These are phyloP conservation scores for Nakazawaea peltata DNA, from an alignment of 805 yeast genomes.

Conservation along the genomic window DNA sequence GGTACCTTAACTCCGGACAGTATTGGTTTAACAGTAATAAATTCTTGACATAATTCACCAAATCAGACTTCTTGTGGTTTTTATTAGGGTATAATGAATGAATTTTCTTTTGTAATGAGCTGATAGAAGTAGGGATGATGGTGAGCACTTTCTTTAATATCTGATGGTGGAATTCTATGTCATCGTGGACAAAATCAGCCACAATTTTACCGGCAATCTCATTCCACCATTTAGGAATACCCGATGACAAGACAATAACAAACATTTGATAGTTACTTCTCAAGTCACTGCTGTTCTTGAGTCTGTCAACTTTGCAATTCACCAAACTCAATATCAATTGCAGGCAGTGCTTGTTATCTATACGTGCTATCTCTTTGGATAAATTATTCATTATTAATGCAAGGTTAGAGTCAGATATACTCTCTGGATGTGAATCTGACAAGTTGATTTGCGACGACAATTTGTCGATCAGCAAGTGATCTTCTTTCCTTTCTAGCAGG, in stretches of 20 bases:
- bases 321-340: constrained; percentile 55
- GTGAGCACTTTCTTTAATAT: constrained; percentile 56
- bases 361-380: constrained; percentile 55
- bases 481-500: constrained; percentile 53
- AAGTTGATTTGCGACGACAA: constrained; percentile 52
- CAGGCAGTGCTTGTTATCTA: constrained; percentile 49
- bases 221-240: constrained; percentile 84
- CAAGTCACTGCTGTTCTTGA: constrained; percentile 28
- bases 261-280: constrained; percentile 59
- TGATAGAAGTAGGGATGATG: constrained; percentile 76
- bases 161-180: constrained; percentile 46
- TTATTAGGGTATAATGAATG: constrained; percentile 73
- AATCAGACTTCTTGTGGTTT: constrained; percentile 42
- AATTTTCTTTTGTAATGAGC: constrained; percentile 50
- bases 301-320: constrained; percentile 54
- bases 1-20: constrained; percentile 66
- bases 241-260: constrained; percentile 69
- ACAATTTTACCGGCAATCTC: constrained; percentile 72
- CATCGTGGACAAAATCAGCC: constrained; percentile 38
- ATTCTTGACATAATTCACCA: constrained; percentile 61
- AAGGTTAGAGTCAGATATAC: constrained; percentile 46
- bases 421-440: constrained; percentile 44
- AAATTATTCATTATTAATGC: constrained; percentile 47
- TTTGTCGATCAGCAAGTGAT: constrained; percentile 46
- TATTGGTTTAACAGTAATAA: constrained; percentile 52